Base-by-base conservation (phyloP, 106 monocot species). In the Dendrobium catenatum region DNA sequence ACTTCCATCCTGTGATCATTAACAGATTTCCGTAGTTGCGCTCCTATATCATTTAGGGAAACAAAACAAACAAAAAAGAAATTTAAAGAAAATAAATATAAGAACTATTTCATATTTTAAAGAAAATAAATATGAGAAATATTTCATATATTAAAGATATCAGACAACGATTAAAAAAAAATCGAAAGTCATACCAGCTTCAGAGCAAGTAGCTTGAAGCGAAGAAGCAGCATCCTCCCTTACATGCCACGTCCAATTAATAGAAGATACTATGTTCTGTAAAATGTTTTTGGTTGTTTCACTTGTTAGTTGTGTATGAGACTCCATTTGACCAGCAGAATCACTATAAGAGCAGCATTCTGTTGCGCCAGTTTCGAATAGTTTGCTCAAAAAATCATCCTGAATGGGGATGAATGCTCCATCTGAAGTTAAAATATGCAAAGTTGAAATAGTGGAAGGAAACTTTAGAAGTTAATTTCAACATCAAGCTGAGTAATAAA, bases 301-400 rank as follows among this genome's bases (percentile, higher is more conserved):
- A 48, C 82, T 85, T 67, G 77, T 51, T 18, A 42, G 81, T 29
- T 37, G 48, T 41, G 42, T 49, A 79, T 80, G 58, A 83, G 77
- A 66, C 75, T 87, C 78, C 29, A 74, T 79, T 24, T 79, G 73
- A 68, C 55, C 75, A 73, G 70, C 6, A 24, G 85, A 70, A 13
- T 54, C 42, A 77, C 55, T 56, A 79, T 51, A 85, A 46, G 83
- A 87, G 37, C 79, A 87, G 84, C 89, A 88, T 83, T 91, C 87
- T 78, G 91, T 87, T 8, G 89, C 91, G 49, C 88, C 91, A 41
- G 86, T 87, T 86, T 95, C 84, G 17, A 93, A 54, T 6, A 91
- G 85, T 73, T 89, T 92, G 40, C 59, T 84, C 73, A 91, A 72
- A 72, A 95, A 91, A 83, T 90, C 87, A 81, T 77, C 80, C 61